Evolutionary conservation across 192 early-diverging fungal genomes (phyloP).

Genomic region (Chytriomyces confervae): DNA sequence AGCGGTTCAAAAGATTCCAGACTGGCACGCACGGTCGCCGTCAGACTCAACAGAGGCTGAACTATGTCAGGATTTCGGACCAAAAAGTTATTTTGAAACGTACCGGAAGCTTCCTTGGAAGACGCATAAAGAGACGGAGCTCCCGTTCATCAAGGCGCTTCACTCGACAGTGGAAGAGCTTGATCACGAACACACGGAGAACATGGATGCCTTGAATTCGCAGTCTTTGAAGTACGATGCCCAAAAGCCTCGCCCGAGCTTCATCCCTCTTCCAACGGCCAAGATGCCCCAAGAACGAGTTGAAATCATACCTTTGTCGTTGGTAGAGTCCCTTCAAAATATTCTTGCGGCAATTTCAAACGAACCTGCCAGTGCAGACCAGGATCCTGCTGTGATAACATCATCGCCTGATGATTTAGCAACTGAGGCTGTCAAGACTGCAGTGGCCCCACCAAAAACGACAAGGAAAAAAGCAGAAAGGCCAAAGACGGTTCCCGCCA

Average conservation of each 20-base stretch:
- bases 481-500: slow-evolving; percentile 10
- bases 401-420: background rate
- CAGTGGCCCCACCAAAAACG: background rate
- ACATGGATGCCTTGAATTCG: background rate
- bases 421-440: background rate
- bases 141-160: too few species aligned
- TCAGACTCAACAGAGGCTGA: too few species aligned
- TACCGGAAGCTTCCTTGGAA: too few species aligned
- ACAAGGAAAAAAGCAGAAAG: background rate
- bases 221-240: background rate
- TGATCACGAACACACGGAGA: background rate
- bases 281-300: slow-evolving; percentile 13
- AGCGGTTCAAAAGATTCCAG: too few species aligned
- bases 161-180: too few species aligned
- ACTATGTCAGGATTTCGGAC: too few species aligned
- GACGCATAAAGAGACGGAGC: too few species aligned
- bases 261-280: slow-evolving; percentile 7
- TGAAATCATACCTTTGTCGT: slow-evolving; percentile 27
- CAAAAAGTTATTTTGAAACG: too few species aligned
- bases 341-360: background rate
- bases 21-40: too few species aligned
- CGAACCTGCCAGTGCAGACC: background rate
- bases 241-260: slow-evolving; percentile 5
- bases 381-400: background rate
- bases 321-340: background rate